Base-by-base conservation (phyloP, 163 green algal genomes). In the Chloroidium sp. region DNA sequence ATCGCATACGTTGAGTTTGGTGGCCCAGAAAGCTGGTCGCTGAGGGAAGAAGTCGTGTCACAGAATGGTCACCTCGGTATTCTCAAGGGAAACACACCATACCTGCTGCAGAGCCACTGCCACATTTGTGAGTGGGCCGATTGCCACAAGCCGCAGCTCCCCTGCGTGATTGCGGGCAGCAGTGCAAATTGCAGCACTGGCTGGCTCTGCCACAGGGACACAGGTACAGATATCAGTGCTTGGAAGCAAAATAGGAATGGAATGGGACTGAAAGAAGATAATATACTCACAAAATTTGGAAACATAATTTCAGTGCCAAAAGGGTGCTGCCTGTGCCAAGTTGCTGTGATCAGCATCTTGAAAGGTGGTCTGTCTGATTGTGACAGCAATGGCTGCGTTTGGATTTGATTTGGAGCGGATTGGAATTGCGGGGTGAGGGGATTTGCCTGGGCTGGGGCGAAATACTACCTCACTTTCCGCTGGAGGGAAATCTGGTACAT, bases 91-190 rank as follows among this genome's bases (percentile, higher is more conserved):
- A 36, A 36, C 36, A 36, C 36, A 36, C 36, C 36, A 36, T 36
- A 36, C 36, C 36, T 84, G 68, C 57, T 83, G 80, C 67, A 75
- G 79, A 4, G 83, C 83, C 36, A 87, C 75, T 64, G 83, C 83
- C 57, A 87, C 4, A 69, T 87, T 87, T 4, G 83, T 87, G 58
- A 87, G 64, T 57, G 83, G 83, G 3, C 83, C 83, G 2, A 82
- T 79, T 3, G 81, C 80, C 2, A 80, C 80, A 57, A 87, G 36
- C 10, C 79, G 58, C 12, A 87, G 83, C 64, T 83, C 72, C 0
- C 83, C 83, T n/a, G 8, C 13, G 4, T 57, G 3, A 1, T 78
- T 62, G 74, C 69, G 58, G 79, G 77, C 58, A 79, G 77, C 79
- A 82, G 74, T 67, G 76, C 69, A 62, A 85, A 69, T 57, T 78